Conservation (phyloP, 768 basidiomycete genomes). For the Mycena filopes region DNA sequence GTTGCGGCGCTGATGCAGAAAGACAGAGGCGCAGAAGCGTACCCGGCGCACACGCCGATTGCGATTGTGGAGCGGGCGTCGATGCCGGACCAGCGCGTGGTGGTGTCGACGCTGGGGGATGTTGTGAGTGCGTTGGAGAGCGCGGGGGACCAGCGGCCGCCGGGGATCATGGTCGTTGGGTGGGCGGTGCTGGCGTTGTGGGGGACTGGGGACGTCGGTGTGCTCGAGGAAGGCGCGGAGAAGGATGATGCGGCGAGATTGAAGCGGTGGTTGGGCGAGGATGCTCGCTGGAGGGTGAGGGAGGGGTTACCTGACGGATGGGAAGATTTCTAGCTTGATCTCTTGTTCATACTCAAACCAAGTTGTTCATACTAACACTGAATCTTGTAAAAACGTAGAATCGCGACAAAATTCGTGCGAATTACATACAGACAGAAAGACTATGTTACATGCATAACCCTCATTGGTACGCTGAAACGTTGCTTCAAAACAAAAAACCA, state of each 20-base stretch:
- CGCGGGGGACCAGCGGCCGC: slow-evolving; percentile 88
- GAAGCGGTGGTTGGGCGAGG: slow-evolving; percentile 68
- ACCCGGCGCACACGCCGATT: slow-evolving; percentile 84
- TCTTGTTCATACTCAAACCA: no score
- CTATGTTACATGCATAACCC: slow-evolving; percentile 10
- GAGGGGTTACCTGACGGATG: slow-evolving; percentile 69
- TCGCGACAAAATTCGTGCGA: no score
- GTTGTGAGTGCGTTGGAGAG: slow-evolving; percentile 78
- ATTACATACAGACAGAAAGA: not conserved
- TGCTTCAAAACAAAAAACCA: not conserved
- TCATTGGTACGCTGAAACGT: not conserved
- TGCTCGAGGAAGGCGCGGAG: slow-evolving; percentile 70
- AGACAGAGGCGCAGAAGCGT: slow-evolving; percentile 57
- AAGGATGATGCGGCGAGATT: slow-evolving; percentile 59
- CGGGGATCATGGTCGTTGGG: slow-evolving; percentile 96
- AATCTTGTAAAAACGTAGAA: no score
- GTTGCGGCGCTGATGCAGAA: slow-evolving; percentile 64
- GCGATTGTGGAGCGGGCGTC: slow-evolving; percentile 96
- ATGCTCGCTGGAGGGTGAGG: slow-evolving; percentile 65
- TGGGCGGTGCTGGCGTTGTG: slow-evolving; percentile 89
- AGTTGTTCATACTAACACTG: no score
- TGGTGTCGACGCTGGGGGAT: slow-evolving; percentile 79
- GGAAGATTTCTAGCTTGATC: slow-evolving; percentile 39
- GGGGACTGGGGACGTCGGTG: slow-evolving; percentile 72
- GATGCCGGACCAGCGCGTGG: slow-evolving; percentile 89